phyloP scores from a whole-genome alignment of 306 rosid species.

The Begonia fuchsioides region DNA sequence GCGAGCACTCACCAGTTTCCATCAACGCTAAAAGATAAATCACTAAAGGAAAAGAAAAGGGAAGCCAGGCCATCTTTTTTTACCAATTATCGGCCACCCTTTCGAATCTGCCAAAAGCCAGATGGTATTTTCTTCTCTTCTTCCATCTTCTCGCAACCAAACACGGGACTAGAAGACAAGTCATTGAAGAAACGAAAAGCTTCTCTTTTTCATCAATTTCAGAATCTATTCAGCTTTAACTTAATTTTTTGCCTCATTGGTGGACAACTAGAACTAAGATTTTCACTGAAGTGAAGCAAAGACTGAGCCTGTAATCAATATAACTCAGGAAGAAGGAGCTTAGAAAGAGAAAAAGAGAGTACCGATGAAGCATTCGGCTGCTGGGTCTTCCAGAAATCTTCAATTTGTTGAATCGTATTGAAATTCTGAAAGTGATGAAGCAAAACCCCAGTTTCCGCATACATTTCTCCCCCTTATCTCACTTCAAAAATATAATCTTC shows the following conservation, averaged over 20 bases:
- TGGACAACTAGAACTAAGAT: too few species aligned
- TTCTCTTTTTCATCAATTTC: too few species aligned
- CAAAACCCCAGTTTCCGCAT: too few species aligned
- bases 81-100: too few species aligned
- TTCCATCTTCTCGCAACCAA: constrained; percentile 1
- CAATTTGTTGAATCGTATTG: constrained; percentile 75
- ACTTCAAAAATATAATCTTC: too few species aligned
- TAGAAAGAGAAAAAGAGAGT: constrained; percentile 4
- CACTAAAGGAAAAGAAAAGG: too few species aligned
- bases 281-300: too few species aligned
- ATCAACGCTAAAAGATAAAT: neutral
- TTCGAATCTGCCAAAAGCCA: neutral
- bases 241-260: too few species aligned
- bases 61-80: too few species aligned
- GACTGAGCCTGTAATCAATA: neutral
- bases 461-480: constrained; percentile 8
- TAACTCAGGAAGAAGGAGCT: constrained; percentile 4
- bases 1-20: constrained; percentile 4
- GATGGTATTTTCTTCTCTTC: neutral
- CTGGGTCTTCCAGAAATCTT: constrained; percentile 60
- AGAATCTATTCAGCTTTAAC: too few species aligned
- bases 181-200: too few species aligned
- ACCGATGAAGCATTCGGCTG: constrained; percentile 38
- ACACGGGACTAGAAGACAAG: neutral
- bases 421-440: constrained; percentile 55